phyloP scores from a whole-genome alignment of 2,329 filamentous ascomycete species.

The Sporothrix curviconia region DNA sequence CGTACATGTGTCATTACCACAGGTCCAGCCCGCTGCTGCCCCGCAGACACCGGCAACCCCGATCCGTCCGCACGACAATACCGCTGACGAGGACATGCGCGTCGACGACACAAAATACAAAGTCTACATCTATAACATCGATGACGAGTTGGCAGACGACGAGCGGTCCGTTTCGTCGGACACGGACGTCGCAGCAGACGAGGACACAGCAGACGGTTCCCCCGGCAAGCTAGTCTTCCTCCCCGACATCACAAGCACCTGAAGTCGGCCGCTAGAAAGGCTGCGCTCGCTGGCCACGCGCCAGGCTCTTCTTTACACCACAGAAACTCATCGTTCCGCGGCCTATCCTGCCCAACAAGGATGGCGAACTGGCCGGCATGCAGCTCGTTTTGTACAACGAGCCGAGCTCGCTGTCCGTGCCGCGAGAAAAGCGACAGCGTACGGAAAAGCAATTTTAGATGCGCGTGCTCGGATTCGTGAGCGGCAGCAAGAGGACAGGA shows the following conservation, averaged over 20 bases:
- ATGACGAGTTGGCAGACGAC: slow-evolving; percentile 69
- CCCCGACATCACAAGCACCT: slow-evolving; percentile 81
- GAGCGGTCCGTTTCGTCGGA: slow-evolving; percentile 36
- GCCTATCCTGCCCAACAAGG: slow-evolving; percentile 53
- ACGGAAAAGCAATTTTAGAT: slow-evolving; percentile 75
- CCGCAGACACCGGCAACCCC: background rate
- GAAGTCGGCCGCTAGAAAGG: slow-evolving; percentile 32
- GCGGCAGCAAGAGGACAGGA: slow-evolving; percentile 40
- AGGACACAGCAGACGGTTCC: background rate
- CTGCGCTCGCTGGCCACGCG: slow-evolving; percentile 23
- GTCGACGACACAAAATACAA: slow-evolving; percentile 81
- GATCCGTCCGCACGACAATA: background rate
- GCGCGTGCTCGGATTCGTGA: slow-evolving; percentile 62
- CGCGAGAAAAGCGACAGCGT: slow-evolving; percentile 70
- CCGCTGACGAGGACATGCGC: slow-evolving; percentile 61
- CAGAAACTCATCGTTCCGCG: slow-evolving; percentile 13
- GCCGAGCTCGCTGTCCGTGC: slow-evolving; percentile 67
- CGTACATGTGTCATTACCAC: too few species aligned
- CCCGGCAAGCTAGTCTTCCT: slow-evolving; percentile 67
- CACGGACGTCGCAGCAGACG: background rate
- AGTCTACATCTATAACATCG: slow-evolving; percentile 85
- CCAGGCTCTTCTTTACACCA: background rate
- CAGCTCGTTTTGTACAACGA: slow-evolving; percentile 81
- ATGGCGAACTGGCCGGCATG: slow-evolving; percentile 52
- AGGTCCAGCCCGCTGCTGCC: too few species aligned